Evolutionary conservation across 345 rosid species (phyloP).

Genomic region (Psidium guajava): DNA sequence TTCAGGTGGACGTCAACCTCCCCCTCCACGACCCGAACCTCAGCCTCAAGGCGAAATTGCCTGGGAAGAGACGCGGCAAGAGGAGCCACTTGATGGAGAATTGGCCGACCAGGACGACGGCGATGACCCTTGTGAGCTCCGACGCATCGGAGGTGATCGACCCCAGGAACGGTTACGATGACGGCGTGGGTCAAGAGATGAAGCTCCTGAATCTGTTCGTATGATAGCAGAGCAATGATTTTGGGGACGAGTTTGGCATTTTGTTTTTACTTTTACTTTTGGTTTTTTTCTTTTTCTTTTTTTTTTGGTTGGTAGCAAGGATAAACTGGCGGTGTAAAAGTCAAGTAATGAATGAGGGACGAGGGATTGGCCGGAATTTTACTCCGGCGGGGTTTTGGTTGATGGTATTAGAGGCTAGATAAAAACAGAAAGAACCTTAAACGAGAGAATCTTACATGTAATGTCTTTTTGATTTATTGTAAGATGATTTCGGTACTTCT

Average conservation of each 20-base stretch:
- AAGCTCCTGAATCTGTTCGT: conserved; percentile 62
- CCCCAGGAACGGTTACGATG: not conserved
- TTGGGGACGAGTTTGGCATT: not conserved
- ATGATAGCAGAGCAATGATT: conserved; percentile 6
- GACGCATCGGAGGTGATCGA: conserved; percentile 4
- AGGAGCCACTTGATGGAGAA: conserved; percentile 13
- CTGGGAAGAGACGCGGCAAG: conserved; percentile 10
- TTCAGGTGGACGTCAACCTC: conserved; percentile 1
- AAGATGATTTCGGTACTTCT: not conserved
- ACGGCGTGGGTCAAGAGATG: conserved; percentile 6
- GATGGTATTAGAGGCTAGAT: not conserved
- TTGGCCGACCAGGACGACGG: conserved; percentile 9
- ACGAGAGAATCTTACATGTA: not conserved
- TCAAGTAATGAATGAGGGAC: not conserved
- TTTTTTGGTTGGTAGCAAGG: not conserved
- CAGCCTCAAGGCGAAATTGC: not conserved
- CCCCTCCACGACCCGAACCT: not conserved
- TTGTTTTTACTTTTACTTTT: not conserved
- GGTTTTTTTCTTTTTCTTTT: not conserved
- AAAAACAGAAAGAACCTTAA: not conserved
- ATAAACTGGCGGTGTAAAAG: conserved; percentile 9
- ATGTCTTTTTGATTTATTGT: not conserved
- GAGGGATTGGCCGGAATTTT: not conserved
- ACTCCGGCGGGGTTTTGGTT: not conserved
- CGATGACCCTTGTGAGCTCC: not conserved